phyloP scores from a whole-genome alignment of 75 land plant genomes.

The Ceratopteris richardii region DNA sequence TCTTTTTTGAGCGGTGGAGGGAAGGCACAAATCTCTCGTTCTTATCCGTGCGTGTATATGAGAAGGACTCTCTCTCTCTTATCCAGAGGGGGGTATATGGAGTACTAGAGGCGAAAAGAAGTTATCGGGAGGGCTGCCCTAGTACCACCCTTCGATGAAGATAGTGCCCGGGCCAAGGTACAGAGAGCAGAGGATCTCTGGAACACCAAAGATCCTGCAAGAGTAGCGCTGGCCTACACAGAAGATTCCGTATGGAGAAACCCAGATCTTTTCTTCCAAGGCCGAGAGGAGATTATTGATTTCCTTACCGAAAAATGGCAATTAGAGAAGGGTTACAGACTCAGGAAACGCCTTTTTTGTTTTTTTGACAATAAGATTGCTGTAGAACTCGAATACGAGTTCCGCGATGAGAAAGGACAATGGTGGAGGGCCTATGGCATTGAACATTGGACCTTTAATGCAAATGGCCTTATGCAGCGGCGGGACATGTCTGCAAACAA shows the following conservation, averaged over 20 bases:
- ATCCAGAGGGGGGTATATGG: too few species aligned
- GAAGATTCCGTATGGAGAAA: constrained; percentile 37
- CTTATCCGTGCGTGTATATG: too few species aligned
- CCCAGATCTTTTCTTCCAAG: constrained; percentile 23
- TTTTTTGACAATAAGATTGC: constrained; percentile 25
- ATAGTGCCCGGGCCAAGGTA: constrained; percentile 27
- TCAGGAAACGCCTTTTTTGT: constrained; percentile 29
- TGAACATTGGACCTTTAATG: constrained; percentile 30
- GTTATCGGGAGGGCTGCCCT: constrained; percentile 3
- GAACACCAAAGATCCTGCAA: constrained; percentile 26
- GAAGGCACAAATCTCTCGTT: too few species aligned
- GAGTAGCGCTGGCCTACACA: constrained; percentile 31
- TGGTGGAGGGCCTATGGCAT: constrained; percentile 31
- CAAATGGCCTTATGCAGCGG: constrained; percentile 26
- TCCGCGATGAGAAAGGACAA: constrained; percentile 11
- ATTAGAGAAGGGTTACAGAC: constrained; percentile 21
- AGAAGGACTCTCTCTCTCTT: too few species aligned
- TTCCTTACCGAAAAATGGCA: constrained; percentile 28
- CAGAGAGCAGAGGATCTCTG: constrained; percentile 31
- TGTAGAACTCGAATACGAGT: constrained; percentile 35
- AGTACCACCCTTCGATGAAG: constrained; percentile 29
- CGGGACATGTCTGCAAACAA: constrained; percentile 39
- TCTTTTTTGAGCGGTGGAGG: too few species aligned
- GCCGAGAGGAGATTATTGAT: constrained; percentile 21
- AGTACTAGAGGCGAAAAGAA: too few species aligned